Base-by-base conservation (phyloP, 345 rosid species). In the Citrus sp. region DNA sequence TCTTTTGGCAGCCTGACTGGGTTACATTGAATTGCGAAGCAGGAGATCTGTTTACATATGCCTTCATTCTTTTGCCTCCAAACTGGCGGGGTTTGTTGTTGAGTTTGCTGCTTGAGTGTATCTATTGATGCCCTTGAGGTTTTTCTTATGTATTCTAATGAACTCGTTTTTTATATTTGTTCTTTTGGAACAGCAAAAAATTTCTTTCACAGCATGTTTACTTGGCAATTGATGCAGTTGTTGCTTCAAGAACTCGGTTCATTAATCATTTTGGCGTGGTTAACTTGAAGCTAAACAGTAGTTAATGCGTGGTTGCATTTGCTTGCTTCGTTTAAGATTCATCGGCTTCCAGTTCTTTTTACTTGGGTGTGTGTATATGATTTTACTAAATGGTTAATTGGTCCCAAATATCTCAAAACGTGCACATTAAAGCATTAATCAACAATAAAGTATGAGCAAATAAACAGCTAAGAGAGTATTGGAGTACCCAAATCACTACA, bases 101-200 rank as follows among this genome's bases (percentile, higher is more conserved):
- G 76, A 27, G 21, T 46, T 24, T 38, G 74, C 42, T 72, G 66
- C 37, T 59, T 70, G n/a, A 73, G 70, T 60, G 22, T 64, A 55
- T 55, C 67, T 76, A 76, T 70, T 64, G 6, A 46, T 60, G 60
- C 65, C 76, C 9, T 32, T 13, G 21, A 14, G 76, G 74, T 49
- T 25, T 62, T 71, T 35, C 14, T 9, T 64, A 8, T 72, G 19
- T 28, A 42, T 22, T 46, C 30, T 28, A 22, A 9, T 18, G n/a
- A 14, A 70, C 73, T 66, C 37, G 10, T 55, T 63, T 27, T 28
- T 64, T 4, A 5, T 0, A 32, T 64, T 65, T 65, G 34, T 14
- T 71, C 67, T 37, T 63, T 13, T 51, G n/a, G 21, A 67, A 6
- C 28, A 32, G 73, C 63, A 77, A 72, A 56, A 77, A 76, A 55